phyloP scores from a whole-genome alignment of 805 yeast species.

The Hanseniaspora meyeri region DNA sequence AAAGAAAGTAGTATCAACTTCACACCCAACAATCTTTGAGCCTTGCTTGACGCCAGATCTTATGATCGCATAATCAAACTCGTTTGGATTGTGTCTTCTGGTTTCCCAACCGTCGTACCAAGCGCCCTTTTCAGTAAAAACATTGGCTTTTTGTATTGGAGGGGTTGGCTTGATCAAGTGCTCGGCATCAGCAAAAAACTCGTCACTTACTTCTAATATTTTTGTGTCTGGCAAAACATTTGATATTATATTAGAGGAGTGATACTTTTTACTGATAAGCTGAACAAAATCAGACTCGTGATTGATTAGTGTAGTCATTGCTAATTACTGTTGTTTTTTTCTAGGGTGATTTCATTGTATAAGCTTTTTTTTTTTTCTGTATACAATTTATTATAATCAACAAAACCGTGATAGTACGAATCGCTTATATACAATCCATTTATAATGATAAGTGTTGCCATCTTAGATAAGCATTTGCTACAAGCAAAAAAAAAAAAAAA shows the following conservation, averaged over 20 bases:
- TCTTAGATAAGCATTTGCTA: too few species aligned
- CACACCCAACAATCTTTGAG: slow-evolving; percentile 70
- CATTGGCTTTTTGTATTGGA: slow-evolving; percentile 71
- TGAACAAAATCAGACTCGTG: slow-evolving; percentile 15
- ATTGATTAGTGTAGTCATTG: slow-evolving; percentile 7
- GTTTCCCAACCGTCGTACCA: slow-evolving; percentile 99
- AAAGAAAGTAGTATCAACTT: slow-evolving; percentile 87
- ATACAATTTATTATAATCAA: too few species aligned
- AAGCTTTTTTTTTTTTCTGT: background rate
- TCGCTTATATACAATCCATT: too few species aligned
- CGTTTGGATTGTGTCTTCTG: slow-evolving; percentile 75
- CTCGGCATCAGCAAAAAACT: slow-evolving; percentile 90
- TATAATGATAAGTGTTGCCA: too few species aligned
- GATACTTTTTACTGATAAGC: slow-evolving; percentile 17
- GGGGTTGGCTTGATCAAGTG: slow-evolving; percentile 71
- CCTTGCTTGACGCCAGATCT: slow-evolving; percentile 65
- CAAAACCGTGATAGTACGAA: too few species aligned
- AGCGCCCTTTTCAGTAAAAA: slow-evolving; percentile 75
- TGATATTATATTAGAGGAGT: slow-evolving; percentile 56
- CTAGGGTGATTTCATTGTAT: background rate
- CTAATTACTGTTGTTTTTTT: too few species aligned
- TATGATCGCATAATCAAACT: slow-evolving; percentile 78
- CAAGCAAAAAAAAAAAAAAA: background rate
- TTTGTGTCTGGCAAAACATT: slow-evolving; percentile 65
- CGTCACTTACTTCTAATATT: slow-evolving; percentile 61